Base-by-base conservation (phyloP, 768 basidiomycete species). In the Tremella mesenterica region DNA sequence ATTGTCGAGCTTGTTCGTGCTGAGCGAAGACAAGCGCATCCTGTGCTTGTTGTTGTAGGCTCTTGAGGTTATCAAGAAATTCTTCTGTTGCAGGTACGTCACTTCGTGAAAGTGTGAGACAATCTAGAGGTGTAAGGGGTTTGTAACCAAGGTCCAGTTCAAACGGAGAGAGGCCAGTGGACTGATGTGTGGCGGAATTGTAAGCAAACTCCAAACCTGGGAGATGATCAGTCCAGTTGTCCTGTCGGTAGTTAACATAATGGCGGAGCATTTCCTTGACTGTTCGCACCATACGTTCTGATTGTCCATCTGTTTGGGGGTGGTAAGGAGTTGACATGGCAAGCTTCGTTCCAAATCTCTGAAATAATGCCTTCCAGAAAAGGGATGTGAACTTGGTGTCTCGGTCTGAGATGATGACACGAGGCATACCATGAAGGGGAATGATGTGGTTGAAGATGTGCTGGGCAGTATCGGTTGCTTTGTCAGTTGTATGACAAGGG, bases 301-400 rank as follows among this genome's bases (percentile, higher is more conserved):
- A 50, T 53, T 75, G 1, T 70, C 60, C 1, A 73, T 59, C 50
- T 79, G 33, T 36, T 50, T 79, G 62, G 0, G 78, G 78, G 52
- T 80, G 78, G 50, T 72, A 79, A 2, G 76, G 58, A 0, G 73
- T 75, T 0, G 75, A 77, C 72, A 79, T 72, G 0, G 59, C 59
- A 0, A 73, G 58, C 20, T 73, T 63, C 0, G 67, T 58, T 6
- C 73, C 72, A 1, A 71, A 48, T 6, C 64, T 60, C 33, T 57
- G 36, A 52, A 76, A 63, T 0, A 79, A 56, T 7, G 68, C 62
- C 7, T 49, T 45, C 79, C 78, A 79, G 53, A 79, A 79, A 0
- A 38, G 49, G 48, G 59, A 47, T 50, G 76, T 79, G 58, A 79
- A 80, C 3, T 76, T 57, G 0, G 71, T 55, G 50, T 78, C 77